Percentiles rank a stretch among this genome's conserved stretches.
These are phyloP conservation scores for Magnolia sinica DNA, from an alignment of 164 flowering plant genomes.

Conservation along the genomic window DNA sequence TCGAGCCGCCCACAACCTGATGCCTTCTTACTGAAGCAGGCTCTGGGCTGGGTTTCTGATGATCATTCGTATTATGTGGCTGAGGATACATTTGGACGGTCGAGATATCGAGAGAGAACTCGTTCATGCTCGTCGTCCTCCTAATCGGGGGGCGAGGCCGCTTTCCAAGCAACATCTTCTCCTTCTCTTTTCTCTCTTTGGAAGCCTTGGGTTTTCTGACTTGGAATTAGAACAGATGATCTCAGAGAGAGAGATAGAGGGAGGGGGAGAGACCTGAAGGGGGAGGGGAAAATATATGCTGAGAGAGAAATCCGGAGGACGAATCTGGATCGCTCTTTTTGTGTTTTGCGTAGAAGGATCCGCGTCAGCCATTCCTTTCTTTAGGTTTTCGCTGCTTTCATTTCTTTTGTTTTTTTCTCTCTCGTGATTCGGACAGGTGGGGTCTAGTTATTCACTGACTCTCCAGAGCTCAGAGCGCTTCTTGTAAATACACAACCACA, in stretches of 20 bases:
- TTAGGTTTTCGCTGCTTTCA: neutral
- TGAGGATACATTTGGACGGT: neutral
- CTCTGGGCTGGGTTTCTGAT: too few relatives aligned
- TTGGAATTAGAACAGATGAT: too few relatives aligned
- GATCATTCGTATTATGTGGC: neutral
- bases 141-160: slow-evolving; percentile 50
- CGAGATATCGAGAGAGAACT: slow-evolving; percentile 43
- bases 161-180: slow-evolving; percentile 61
- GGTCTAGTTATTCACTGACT: neutral
- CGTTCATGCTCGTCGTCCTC: slow-evolving; percentile 71
- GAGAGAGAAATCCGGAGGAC: slow-evolving; percentile 20
- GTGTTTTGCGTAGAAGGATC: neutral
- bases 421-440: neutral
- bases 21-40: neutral
- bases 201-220: neutral
- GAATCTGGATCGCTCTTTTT: slow-evolving; percentile 36
- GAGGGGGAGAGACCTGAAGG: neutral
- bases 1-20: neutral
- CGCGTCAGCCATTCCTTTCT: slow-evolving; percentile 21
- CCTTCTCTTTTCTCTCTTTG: neutral
- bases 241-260: neutral
- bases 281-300: slow-evolving; percentile 24
- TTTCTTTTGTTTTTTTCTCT: neutral
- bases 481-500: neutral
- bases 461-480: neutral